These are phyloP conservation scores for Camellia japonica DNA, from an alignment of 148 eudicot genomes.

Conservation along the genomic window DNA sequence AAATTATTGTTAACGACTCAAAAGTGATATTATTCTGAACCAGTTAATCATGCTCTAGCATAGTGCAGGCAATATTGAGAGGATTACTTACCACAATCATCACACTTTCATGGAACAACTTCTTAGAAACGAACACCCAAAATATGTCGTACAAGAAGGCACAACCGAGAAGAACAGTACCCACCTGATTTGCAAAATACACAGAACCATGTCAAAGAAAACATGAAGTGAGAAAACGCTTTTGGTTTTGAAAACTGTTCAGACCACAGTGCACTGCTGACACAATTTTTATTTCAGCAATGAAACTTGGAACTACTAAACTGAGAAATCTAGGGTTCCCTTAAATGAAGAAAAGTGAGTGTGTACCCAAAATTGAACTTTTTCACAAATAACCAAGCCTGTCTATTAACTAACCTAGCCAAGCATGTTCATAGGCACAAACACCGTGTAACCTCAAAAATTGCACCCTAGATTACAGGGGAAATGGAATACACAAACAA, in stretches of 20 bases:
- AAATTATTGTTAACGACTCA: neutral
- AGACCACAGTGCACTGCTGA: neutral
- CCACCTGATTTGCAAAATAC: slow-evolving; percentile 53
- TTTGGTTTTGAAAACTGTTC: neutral
- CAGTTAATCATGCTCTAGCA: neutral
- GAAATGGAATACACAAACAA: neutral
- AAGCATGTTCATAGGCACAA: neutral
- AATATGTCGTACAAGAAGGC: slow-evolving; percentile 86
- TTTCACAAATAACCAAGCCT: neutral
- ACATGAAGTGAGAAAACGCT: neutral
- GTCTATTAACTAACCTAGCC: neutral
- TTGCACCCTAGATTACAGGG: neutral
- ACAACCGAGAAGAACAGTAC: slow-evolving; percentile 67
- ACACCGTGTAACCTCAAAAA: too few species aligned
- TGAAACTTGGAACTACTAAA: neutral
- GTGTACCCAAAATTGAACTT: neutral
- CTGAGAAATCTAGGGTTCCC: neutral
- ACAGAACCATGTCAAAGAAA: neutral
- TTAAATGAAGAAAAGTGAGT: slow-evolving; percentile 5
- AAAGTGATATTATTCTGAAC: neutral
- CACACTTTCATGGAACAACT: slow-evolving; percentile 75
- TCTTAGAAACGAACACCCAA: slow-evolving; percentile 77
- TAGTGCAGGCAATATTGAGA: neutral
- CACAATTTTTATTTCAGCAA: neutral
- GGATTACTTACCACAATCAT: slow-evolving; percentile 79